These are phyloP conservation scores for Wickerhamiella brachini DNA, from an alignment of 805 yeast species.

Conservation along the genomic window DNA sequence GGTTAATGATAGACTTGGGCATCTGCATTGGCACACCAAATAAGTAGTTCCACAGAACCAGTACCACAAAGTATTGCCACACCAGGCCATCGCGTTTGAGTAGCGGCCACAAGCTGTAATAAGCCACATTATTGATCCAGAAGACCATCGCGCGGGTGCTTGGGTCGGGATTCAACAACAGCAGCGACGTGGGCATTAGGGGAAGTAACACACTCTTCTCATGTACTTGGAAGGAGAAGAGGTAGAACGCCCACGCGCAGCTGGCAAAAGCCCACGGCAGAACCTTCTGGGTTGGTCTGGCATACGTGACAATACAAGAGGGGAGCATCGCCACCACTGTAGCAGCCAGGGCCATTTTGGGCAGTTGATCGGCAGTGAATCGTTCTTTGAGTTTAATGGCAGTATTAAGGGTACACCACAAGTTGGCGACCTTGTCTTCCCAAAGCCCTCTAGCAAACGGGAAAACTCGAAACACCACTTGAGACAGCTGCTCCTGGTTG, in stretches of 20 bases:
- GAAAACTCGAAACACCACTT: slow-evolving; percentile 56
- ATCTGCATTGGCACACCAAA: slow-evolving; percentile 34
- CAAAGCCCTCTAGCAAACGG: slow-evolving; percentile 90
- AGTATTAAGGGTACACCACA: slow-evolving; percentile 91
- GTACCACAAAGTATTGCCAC: slow-evolving; percentile 55
- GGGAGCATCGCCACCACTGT: slow-evolving; percentile 39
- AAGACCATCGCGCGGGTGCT: slow-evolving; percentile 57
- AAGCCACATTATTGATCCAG: slow-evolving; percentile 77
- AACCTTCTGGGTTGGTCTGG: slow-evolving; percentile 17
- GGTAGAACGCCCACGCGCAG: slow-evolving; percentile 73
- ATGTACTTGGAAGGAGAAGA: slow-evolving; percentile 92
- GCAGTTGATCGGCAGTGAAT: slow-evolving; percentile 45
- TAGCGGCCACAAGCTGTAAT: slow-evolving; percentile 82
- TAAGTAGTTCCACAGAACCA: slow-evolving; percentile 63
- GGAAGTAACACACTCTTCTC: slow-evolving; percentile 88
- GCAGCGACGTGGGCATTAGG: slow-evolving; percentile 64
- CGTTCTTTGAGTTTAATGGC: slow-evolving; percentile 51
- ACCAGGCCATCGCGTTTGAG: slow-evolving; percentile 58
- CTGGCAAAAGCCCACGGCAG: slow-evolving; percentile 66
- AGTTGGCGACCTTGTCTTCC: slow-evolving; percentile 94
- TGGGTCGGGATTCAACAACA: slow-evolving; percentile 39
- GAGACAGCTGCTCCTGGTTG: slow-evolving; percentile 36
- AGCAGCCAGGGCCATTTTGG: slow-evolving; percentile 31
- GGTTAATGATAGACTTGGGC: slow-evolving; percentile 35
- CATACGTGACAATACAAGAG: slow-evolving; percentile 35